A percentile compares a stretch with the other conserved stretches of the same genome.
phyloP scores from a whole-genome alignment of 371 early-diverging fungal species.

The Mucor racemosus region DNA sequence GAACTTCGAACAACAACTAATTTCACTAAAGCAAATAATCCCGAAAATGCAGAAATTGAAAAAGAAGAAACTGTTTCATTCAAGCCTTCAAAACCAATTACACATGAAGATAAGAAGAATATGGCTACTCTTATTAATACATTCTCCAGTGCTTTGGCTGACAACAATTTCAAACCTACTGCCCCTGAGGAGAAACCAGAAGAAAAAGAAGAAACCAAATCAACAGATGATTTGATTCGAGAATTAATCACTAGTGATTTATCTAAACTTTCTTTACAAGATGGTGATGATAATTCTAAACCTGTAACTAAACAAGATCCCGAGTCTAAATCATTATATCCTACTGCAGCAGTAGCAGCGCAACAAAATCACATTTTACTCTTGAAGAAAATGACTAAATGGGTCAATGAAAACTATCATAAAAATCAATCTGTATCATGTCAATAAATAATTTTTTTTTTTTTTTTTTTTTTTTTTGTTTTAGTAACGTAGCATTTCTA shows the following conservation, averaged over 20 bases:
- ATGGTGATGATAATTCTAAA: not conserved
- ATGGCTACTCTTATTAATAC: constrained; percentile 40
- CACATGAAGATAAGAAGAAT: constrained; percentile 40
- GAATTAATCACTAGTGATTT: constrained; percentile 24
- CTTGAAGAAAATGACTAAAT: constrained; percentile 21
- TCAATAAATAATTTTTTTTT: constrained; percentile 20
- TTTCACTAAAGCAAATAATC: constrained; percentile 33
- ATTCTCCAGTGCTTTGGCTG: constrained; percentile 23
- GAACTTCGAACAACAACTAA: constrained; percentile 43
- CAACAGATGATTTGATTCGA: constrained; percentile 8
- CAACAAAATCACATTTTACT: constrained; percentile 10
- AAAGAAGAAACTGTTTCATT: constrained; percentile 29
- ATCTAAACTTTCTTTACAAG: constrained; percentile 22
- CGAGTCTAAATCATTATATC: constrained; percentile 21
- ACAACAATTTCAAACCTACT: not conserved
- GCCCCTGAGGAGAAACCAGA: constrained; percentile 1
- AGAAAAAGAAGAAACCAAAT: not conserved
- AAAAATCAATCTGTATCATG: constrained; percentile 7
- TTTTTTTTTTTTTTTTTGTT: too few relatives aligned
- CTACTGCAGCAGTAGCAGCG: not conserved
- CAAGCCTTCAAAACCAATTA: constrained; percentile 29
- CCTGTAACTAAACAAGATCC: not conserved
- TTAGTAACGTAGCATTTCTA: not conserved
- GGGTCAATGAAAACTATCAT: constrained; percentile 29
- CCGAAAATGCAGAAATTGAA: constrained; percentile 13